Conservation (phyloP, 345 rosid genomes). For the Trapa bicornis region DNA sequence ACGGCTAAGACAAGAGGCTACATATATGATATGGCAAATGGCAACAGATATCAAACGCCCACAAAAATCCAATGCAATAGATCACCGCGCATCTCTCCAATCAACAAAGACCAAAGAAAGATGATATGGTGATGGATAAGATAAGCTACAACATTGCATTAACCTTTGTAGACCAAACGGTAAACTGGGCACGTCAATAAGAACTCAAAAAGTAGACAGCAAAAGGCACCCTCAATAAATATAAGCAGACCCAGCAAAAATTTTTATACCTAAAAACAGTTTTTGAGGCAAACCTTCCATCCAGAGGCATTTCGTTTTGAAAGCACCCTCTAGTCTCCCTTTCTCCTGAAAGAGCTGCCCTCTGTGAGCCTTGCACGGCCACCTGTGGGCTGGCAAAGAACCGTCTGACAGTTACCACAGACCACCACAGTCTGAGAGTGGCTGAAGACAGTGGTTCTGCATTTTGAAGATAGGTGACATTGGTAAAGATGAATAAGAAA, state of each 20-base stretch:
- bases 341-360: constrained; percentile 65
- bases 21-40: no score
- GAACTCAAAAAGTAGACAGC: background rate
- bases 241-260: constrained; percentile 4
- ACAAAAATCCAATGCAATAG: background rate
- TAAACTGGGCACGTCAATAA: background rate
- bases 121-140: background rate
- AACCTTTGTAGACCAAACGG: background rate
- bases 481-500: background rate
- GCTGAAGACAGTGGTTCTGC: constrained; percentile 66
- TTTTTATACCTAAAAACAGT: background rate
- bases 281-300: background rate
- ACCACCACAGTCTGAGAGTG: constrained; percentile 72
- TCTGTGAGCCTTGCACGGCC: constrained; percentile 56
- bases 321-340: constrained; percentile 24
- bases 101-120: background rate
- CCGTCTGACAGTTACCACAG: constrained; percentile 64
- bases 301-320: constrained; percentile 1
- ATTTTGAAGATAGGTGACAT: background rate
- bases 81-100: background rate
- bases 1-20: no score
- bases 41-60: background rate
- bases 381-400: constrained; percentile 66
- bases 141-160: background rate
- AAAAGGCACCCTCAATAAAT: background rate